Percentiles rank a stretch among this genome's conserved stretches.
These are phyloP conservation scores for Nemania abortiva DNA, from an alignment of 2,329 filamentous ascomycete genomes.

Conservation along the genomic window DNA sequence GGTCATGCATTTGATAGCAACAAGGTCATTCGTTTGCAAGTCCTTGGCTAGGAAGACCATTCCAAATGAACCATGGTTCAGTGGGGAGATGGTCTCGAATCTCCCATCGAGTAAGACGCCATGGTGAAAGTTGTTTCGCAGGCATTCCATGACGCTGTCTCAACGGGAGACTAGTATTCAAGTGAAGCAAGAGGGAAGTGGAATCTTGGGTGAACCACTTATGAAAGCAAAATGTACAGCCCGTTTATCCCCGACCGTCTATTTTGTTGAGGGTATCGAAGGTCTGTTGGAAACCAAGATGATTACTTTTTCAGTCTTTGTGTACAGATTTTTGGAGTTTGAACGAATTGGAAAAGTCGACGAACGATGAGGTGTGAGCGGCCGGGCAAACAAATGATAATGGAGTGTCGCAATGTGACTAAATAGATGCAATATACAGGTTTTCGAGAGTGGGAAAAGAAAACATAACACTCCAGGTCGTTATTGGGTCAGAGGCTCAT, in stretches of 20 bases:
- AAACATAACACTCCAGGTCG: slow-evolving; percentile 57
- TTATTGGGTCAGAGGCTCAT: slow-evolving; percentile 61
- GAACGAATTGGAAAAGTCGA: slow-evolving; percentile 40
- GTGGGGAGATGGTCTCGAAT: slow-evolving; percentile 89
- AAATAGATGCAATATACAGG: slow-evolving; percentile 51
- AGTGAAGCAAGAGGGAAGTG: slow-evolving; percentile 46
- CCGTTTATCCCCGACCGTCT: slow-evolving; percentile 45
- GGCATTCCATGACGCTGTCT: slow-evolving; percentile 78
- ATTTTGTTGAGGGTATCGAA: slow-evolving; percentile 46
- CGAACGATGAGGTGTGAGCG: slow-evolving; percentile 33
- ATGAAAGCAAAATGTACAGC: slow-evolving; percentile 48
- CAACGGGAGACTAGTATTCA: slow-evolving; percentile 52
- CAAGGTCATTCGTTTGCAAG: slow-evolving; percentile 77
- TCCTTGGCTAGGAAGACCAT: slow-evolving; percentile 97
- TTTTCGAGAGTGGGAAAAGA: slow-evolving; percentile 45
- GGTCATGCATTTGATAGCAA: slow-evolving; percentile 96
- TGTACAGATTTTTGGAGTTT: slow-evolving; percentile 44
- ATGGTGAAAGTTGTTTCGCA: slow-evolving; percentile 83
- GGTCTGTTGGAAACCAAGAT: slow-evolving; percentile 43
- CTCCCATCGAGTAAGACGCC: slow-evolving; percentile 88
- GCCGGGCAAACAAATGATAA: slow-evolving; percentile 35
- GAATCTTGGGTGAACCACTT: slow-evolving; percentile 43
- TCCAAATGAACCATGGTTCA: slow-evolving; percentile 98
- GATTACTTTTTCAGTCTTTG: slow-evolving; percentile 47
- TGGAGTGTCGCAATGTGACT: slow-evolving; percentile 31